phyloP scores from a whole-genome alignment of 192 early-diverging fungal genomes.

The Backusella parvicylindrica region DNA sequence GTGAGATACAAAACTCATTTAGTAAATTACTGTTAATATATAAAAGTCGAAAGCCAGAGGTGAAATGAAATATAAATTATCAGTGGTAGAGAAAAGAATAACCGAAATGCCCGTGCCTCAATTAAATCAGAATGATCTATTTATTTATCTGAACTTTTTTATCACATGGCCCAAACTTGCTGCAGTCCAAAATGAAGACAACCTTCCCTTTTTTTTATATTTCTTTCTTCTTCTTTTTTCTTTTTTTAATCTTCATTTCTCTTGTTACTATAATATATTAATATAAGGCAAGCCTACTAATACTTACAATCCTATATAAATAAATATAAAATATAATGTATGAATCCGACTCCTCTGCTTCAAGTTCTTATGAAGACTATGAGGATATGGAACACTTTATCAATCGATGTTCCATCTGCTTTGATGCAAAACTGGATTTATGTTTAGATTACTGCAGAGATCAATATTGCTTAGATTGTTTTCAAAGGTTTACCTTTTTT shows the following conservation, averaged over 20 bases:
- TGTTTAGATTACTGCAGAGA: conserved; percentile 54
- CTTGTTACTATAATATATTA: neutral
- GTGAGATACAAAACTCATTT: neutral
- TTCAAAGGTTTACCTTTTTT: conserved; percentile 6
- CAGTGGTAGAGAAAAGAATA: neutral
- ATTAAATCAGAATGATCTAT: neutral
- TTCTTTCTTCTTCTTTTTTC: neutral
- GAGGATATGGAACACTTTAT: conserved; percentile 53
- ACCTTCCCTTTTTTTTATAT: neutral
- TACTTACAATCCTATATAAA: neutral
- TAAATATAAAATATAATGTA: neutral
- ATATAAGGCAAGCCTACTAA: neutral
- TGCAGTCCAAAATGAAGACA: neutral
- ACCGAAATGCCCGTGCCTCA: conserved; percentile 2
- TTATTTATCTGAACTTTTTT: neutral
- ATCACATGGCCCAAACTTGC: neutral
- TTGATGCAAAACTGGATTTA: conserved; percentile 52
- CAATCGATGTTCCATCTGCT: conserved; percentile 56
- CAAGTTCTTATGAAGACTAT: conserved; percentile 8
- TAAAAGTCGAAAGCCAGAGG: neutral
- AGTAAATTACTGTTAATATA: neutral
- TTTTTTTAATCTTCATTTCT: neutral
- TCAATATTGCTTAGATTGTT: conserved; percentile 53
- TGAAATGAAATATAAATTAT: neutral
- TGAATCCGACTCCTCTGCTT: neutral